Conservation (phyloP, 1,139 yeast species). For the Saccharomyces uvarum region DNA sequence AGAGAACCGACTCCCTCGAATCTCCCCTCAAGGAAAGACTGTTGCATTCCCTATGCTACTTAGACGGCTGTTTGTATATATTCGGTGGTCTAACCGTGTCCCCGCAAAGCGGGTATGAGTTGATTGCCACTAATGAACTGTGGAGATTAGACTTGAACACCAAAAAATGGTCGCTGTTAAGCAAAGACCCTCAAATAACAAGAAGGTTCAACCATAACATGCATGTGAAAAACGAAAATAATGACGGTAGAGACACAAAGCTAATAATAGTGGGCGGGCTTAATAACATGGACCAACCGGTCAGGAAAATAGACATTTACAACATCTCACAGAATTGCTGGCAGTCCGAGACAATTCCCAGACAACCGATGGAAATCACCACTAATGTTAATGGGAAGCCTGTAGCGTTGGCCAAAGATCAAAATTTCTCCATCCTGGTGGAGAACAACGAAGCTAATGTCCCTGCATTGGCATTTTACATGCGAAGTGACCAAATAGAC, state of each 20-base stretch:
- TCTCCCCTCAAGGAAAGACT: slow-evolving; percentile 45
- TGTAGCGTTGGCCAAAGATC: slow-evolving; percentile 16
- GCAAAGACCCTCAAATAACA: slow-evolving; percentile 36
- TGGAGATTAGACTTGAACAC: slow-evolving; percentile 56
- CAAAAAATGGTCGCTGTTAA: slow-evolving; percentile 47
- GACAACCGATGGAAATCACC: slow-evolving; percentile 10
- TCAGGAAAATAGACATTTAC: slow-evolving; percentile 42
- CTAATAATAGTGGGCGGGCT: slow-evolving; percentile 57
- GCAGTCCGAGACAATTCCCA: slow-evolving; percentile 32
- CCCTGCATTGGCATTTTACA: slow-evolving; percentile 26
- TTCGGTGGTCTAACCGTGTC: slow-evolving; percentile 52
- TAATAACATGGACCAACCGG: slow-evolving; percentile 37
- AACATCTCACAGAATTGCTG: slow-evolving; percentile 47
- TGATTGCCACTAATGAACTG: slow-evolving; percentile 53
- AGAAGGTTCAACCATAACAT: slow-evolving; percentile 48
- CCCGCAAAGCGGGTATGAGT: slow-evolving; percentile 30
- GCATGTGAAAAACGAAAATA: slow-evolving; percentile 38
- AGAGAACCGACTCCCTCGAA: background rate
- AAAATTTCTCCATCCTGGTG: slow-evolving; percentile 25
- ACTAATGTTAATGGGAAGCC: slow-evolving; percentile 23
- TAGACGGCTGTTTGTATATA: slow-evolving; percentile 45
- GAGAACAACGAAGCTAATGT: slow-evolving; percentile 28
- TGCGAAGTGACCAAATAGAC: slow-evolving; percentile 12
- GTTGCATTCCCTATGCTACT: slow-evolving; percentile 50
- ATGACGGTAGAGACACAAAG: slow-evolving; percentile 46